Evolutionary conservation across 1,284 basidiomycete genomes (phyloP).

Genomic region (Tilletia setariae): DNA sequence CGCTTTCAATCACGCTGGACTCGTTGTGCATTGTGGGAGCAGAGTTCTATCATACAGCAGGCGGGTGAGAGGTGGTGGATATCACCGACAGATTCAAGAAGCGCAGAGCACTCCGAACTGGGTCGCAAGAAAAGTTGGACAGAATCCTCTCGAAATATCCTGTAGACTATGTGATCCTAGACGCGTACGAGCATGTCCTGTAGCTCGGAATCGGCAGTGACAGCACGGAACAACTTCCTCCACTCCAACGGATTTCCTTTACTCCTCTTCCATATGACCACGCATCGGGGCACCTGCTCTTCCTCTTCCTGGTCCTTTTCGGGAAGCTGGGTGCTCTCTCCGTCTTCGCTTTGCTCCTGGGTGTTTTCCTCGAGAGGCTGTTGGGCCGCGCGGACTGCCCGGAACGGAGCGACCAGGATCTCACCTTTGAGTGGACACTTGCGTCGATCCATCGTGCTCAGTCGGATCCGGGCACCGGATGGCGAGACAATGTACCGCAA

Average conservation of each 20-base stretch:
- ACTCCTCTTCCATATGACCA: slow-evolving; percentile 51
- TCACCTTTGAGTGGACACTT: slow-evolving; percentile 51
- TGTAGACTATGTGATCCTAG: neutral
- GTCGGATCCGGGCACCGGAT: slow-evolving; percentile 36
- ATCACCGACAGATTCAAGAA: too few species aligned
- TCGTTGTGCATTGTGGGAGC: too few species aligned
- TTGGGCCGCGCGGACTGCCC: slow-evolving; percentile 9
- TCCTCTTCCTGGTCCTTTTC: slow-evolving; percentile 17
- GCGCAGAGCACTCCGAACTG: too few species aligned
- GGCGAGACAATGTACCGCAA: slow-evolving; percentile 13
- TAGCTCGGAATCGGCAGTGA: slow-evolving; percentile 15
- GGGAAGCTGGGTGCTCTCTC: slow-evolving; percentile 13
- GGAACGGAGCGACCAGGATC: slow-evolving; percentile 41
- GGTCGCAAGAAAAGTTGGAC: too few species aligned
- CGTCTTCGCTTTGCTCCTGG: slow-evolving; percentile 9
- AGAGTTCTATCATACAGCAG: too few species aligned
- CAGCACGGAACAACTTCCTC: slow-evolving; percentile 49
- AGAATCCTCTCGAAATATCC: too few species aligned
- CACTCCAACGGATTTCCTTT: slow-evolving; percentile 56
- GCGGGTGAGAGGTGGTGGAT: too few species aligned
- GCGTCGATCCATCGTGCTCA: slow-evolving; percentile 46
- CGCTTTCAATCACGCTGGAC: too few species aligned
- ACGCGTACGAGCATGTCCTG: slow-evolving; percentile 11
- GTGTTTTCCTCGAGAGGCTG: neutral
- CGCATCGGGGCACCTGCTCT: slow-evolving; percentile 22